phyloP scores from a whole-genome alignment of 73 alveolate species.

The Tetrahymena borealis region DNA sequence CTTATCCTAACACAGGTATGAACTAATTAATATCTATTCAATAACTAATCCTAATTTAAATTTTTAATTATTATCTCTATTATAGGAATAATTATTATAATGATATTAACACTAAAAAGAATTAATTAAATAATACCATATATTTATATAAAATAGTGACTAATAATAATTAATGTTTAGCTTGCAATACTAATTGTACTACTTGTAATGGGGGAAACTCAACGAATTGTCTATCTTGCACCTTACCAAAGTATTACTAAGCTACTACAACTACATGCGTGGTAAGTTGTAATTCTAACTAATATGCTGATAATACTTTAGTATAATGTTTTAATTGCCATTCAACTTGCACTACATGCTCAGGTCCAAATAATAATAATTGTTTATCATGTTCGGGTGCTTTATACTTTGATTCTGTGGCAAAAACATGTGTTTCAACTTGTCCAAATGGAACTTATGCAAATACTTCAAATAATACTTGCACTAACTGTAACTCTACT shows the following conservation, averaged over 20 bases:
- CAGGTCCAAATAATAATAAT: not conserved
- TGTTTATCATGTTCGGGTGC: not conserved
- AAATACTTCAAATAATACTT: not conserved
- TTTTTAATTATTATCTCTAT: no score
- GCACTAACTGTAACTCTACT: not conserved
- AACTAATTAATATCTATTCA: no score
- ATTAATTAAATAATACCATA: not conserved
- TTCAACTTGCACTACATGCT: not conserved
- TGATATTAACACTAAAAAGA: not conserved
- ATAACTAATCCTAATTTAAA: no score
- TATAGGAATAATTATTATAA: not conserved
- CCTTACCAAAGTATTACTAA: not conserved
- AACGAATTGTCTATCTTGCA: not conserved
- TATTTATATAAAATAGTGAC: not conserved
- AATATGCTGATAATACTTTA: not conserved
- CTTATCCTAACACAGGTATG: not conserved
- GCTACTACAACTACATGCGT: not conserved
- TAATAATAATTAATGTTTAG: not conserved
- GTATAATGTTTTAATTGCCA: not conserved
- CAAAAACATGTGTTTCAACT: not conserved
- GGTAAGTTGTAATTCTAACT: not conserved
- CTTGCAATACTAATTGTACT: not conserved
- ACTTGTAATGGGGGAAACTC: not conserved
- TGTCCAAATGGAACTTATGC: not conserved
- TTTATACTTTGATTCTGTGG: not conserved